These are phyloP conservation scores for Aspergillus homomorphus DNA, from an alignment of 495 filamentous ascomycete species.

Conservation along the genomic window DNA sequence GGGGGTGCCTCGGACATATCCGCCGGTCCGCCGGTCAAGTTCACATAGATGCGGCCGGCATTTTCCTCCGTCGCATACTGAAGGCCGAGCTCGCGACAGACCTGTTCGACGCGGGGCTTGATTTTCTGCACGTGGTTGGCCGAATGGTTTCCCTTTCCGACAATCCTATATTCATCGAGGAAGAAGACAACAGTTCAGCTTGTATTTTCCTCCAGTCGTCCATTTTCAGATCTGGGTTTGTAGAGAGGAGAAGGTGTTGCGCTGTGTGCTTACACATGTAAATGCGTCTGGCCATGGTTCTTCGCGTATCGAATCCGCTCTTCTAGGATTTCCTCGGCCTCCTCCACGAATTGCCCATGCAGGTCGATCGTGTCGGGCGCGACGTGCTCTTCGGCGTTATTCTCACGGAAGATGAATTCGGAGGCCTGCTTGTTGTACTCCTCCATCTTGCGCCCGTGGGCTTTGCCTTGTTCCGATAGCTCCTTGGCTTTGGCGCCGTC, in stretches of 20 bases:
- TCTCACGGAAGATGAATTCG: slow-evolving; percentile 91
- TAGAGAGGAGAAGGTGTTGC: too few relatives aligned
- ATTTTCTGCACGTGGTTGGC: slow-evolving; percentile 78
- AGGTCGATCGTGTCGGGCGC: slow-evolving; percentile 84
- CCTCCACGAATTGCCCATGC: slow-evolving; percentile 89
- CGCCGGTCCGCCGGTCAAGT: slow-evolving; percentile 60
- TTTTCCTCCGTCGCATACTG: slow-evolving; percentile 84
- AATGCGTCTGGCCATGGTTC: slow-evolving; percentile 65
- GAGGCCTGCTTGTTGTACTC: slow-evolving; percentile 84
- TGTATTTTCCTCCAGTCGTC: too few relatives aligned
- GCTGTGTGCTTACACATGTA: slow-evolving; percentile 69
- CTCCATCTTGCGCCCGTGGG: slow-evolving; percentile 73
- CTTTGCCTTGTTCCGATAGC: slow-evolving; percentile 79
- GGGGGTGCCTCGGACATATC: slow-evolving; percentile 47
- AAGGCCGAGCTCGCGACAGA: slow-evolving; percentile 78
- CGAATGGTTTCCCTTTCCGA: slow-evolving; percentile 92
- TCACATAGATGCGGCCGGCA: slow-evolving; percentile 75
- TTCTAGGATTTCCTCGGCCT: slow-evolving; percentile 87
- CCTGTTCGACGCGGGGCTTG: slow-evolving; percentile 82
- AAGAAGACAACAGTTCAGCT: not conserved
- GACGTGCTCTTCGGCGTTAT: slow-evolving; percentile 72
- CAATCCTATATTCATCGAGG: slow-evolving; percentile 56
- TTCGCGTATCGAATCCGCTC: slow-evolving; percentile 73
- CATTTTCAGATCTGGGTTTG: too few relatives aligned
- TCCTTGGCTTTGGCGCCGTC: slow-evolving; percentile 77